Evolutionary conservation across 108 stramenopile genomes (phyloP), one percentile per base, ranked within the genome.

Genomic region (Skeletonema grethae): DNA sequence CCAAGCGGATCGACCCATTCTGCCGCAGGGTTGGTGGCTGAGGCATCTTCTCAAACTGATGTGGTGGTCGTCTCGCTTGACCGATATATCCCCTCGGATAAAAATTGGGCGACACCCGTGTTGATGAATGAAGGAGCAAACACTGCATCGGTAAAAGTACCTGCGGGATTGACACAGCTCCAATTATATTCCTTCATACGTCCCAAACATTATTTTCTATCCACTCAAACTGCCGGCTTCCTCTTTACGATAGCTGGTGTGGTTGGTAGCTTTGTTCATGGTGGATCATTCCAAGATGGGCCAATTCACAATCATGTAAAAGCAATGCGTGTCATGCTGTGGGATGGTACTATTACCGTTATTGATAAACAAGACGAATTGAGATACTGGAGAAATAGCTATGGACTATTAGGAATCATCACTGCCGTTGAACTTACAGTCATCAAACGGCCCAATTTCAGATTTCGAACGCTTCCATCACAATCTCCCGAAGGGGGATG

Each of bases 61-160:
- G 46, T 48, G 46, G 46, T 48, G 46, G 46, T 48, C 5, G 46
- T 48, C n/a, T 48, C 46, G 18, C 46, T 48, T 48, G 46, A 48
- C 46, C n/a, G 18, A 5, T 48, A 48, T 48, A 13, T 48, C 46
- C 18, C 46, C n/a, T 48, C 46, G n/a, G 46, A 48, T 20, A 5
- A 3, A 0, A 48, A 48, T 48, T 48, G 46, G 46, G 46, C 4
- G 18, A 48, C 6, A 48, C 4, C n/a, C 11, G 6, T 20, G 46
- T 48, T 48, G 46, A 48, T 48, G 18, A 48, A 48, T 48, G 46
- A 48, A 13, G 46, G 46, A 18, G 46, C n/a, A 48, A 13, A 48
- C 18, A 20, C 6, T 16, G 18, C 16, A 20, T 48, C n/a, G n/a
- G 46, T 48, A 1, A 48, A 20, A 48, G 46, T 20, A 48, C 46